These are phyloP conservation scores for Yamadazyma triangularis DNA, from an alignment of 1,139 yeast genomes.

Conservation along the genomic window DNA sequence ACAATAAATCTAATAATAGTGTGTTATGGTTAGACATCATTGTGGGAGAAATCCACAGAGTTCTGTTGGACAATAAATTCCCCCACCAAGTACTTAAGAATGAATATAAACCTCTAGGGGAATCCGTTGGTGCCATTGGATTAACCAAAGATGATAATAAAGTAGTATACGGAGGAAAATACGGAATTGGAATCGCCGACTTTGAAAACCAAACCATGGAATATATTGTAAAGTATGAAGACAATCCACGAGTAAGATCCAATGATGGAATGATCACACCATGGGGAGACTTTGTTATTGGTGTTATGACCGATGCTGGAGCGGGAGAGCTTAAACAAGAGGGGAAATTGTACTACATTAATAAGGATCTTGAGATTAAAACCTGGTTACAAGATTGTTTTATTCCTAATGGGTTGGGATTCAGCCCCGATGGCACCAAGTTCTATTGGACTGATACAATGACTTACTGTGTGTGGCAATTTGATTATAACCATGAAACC, in stretches of 20 bases:
- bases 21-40: conserved; percentile 70
- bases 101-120: conserved; percentile 27
- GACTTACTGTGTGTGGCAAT: conserved; percentile 54
- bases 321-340: conserved; percentile 18
- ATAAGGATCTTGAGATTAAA: conserved; percentile 28
- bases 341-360: conserved; percentile 42
- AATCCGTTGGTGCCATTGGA: conserved; percentile 60
- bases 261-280: conserved; percentile 74
- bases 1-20: conserved; percentile 52
- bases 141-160: conserved; percentile 44
- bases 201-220: conserved; percentile 39
- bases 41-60: conserved; percentile 53
- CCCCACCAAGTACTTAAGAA: conserved; percentile 40
- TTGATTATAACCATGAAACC: conserved; percentile 49
- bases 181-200: conserved; percentile 52
- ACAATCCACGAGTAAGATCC: conserved; percentile 46
- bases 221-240: conserved; percentile 43
- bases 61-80: conserved; percentile 16
- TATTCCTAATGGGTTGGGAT: conserved; percentile 81
- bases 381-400: conserved; percentile 31
- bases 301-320: conserved; percentile 56
- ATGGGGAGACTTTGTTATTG: conserved; percentile 66
- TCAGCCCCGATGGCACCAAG: conserved; percentile 45
- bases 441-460: conserved; percentile 74
- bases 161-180: conserved; percentile 49